Conservation (phyloP, 371 early-diverging fungal genomes). For the Mortierella sp. region DNA sequence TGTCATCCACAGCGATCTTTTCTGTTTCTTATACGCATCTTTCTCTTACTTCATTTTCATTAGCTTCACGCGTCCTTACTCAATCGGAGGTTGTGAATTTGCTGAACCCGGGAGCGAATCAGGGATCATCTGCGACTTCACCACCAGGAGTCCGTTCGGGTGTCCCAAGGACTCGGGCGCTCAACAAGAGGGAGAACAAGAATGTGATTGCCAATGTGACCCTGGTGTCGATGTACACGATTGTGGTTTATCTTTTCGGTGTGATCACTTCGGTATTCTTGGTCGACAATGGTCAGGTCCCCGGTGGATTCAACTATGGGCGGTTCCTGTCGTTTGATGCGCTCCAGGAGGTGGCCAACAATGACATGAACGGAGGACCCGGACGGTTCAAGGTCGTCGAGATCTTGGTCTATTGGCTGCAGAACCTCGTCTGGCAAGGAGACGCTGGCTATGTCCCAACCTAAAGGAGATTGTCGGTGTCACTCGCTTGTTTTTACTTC, state of each 20-base stretch:
- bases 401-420: slow-evolving; percentile 47
- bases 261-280: slow-evolving; percentile 52
- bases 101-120: slow-evolving; percentile 21
- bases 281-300: slow-evolving; percentile 35
- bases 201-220: slow-evolving; percentile 48
- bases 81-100: slow-evolving; percentile 29
- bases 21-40: not conserved
- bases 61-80: slow-evolving; percentile 41
- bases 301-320: slow-evolving; percentile 35
- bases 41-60: not conserved
- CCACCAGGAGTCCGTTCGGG: slow-evolving; percentile 7
- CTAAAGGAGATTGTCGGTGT: no score
- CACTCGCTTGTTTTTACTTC: not conserved
- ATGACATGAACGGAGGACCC: slow-evolving; percentile 28
- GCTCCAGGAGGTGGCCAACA: slow-evolving; percentile 30
- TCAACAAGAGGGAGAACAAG: slow-evolving; percentile 40
- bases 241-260: slow-evolving; percentile 48
- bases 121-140: slow-evolving; percentile 3
- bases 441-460: slow-evolving; percentile 45
- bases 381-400: slow-evolving; percentile 49
- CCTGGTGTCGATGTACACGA: slow-evolving; percentile 51
- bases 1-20: no score
- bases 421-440: slow-evolving; percentile 53
- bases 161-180: slow-evolving; percentile 6
- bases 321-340: slow-evolving; percentile 41